Evolutionary conservation across 2,329 filamentous ascomycete genomes (phyloP).

Genomic region (Coniochaeta pulveracea): DNA sequence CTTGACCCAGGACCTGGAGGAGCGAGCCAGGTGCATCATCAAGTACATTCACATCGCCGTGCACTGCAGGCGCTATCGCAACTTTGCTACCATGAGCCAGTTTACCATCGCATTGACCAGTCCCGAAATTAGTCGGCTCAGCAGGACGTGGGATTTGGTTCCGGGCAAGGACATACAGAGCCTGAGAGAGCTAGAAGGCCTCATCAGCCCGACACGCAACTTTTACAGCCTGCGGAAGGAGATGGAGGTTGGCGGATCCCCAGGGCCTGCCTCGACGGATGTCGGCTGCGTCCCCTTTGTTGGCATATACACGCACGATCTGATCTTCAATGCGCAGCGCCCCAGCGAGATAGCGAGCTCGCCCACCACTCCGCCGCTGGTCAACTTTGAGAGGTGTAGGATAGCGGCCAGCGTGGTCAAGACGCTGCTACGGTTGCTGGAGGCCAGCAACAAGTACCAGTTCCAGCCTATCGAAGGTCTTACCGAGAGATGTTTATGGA

Average conservation of each 20-base stretch:
- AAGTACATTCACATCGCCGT: constrained; percentile 75
- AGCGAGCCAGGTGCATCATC: constrained; percentile 65
- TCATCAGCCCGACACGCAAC: constrained; percentile 68
- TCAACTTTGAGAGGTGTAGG: constrained; percentile 77
- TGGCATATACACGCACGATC: constrained; percentile 71
- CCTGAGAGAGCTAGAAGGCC: constrained; percentile 55
- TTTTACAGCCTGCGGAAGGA: constrained; percentile 67
- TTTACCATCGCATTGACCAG: constrained; percentile 67
- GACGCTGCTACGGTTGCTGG: constrained; percentile 65
- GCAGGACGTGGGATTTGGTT: constrained; percentile 61
- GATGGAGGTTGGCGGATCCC: constrained; percentile 56
- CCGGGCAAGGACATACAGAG: constrained; percentile 53
- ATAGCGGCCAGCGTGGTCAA: constrained; percentile 69
- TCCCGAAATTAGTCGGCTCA: constrained; percentile 57
- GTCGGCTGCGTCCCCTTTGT: constrained; percentile 76
- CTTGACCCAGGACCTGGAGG: constrained; percentile 58
- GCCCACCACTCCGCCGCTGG: constrained; percentile 53
- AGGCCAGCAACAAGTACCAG: constrained; percentile 63
- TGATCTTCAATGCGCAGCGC: constrained; percentile 72
- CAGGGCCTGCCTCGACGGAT: constrained; percentile 35
- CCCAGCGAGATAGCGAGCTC: constrained; percentile 63
- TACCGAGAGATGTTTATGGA: constrained; percentile 75
- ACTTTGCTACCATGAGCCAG: constrained; percentile 77
- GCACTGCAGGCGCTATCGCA: constrained; percentile 64
- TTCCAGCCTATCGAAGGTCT: constrained; percentile 68